Base-by-base conservation (phyloP, 208 protist species). In the Trypanosoma mega region DNA sequence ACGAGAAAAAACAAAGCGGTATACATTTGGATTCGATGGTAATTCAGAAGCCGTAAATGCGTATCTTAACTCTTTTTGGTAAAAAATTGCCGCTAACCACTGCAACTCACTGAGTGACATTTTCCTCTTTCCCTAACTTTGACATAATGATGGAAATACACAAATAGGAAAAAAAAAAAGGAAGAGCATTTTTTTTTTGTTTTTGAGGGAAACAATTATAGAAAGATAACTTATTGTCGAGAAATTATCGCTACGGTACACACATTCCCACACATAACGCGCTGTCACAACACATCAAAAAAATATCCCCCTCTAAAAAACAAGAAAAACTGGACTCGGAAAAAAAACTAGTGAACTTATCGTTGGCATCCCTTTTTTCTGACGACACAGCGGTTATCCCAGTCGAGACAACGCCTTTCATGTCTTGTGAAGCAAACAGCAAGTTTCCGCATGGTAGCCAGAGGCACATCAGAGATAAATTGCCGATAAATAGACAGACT, bases 21-120 rank as follows among this genome's bases (percentile, higher is more conserved):
- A 66, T 2, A 62, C 27, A 8, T 34, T 53, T 1, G 63, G 53
- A 20, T 31, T 69, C 24, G 63, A 69, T 30, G 63, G 63, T 20
- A 62, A 53, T 31, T 69, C 48, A 12, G 63, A 69, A 11, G 63
- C 63, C 8, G 63, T 69, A 34, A 69, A 69, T 20, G 52, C 55
- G 53, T 69, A 69, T 3, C 46, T 27, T 36, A 69, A 41, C 16
- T 41, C n/a, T 31, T 69, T 51, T n/a, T 62, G 3, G 24, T 62
- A 57, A 44, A 69, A 69, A 26, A 53, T 53, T 9, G 54, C 51
- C 16, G 53, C 52, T 8, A 69, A 23, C 2, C 47, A 36, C 46
- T 69, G 63, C 34, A 69, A 47, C 27, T 69, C 63, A 26, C 49
- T 69, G 7, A 69, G 30, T 58, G 58, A 51, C 61, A 68, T 69